A percentile compares a stretch with the other conserved stretches of the same genome.
Evolutionary conservation across 2,329 filamentous ascomycete genomes (phyloP).

Genomic region (Colletotrichum sp.): DNA sequence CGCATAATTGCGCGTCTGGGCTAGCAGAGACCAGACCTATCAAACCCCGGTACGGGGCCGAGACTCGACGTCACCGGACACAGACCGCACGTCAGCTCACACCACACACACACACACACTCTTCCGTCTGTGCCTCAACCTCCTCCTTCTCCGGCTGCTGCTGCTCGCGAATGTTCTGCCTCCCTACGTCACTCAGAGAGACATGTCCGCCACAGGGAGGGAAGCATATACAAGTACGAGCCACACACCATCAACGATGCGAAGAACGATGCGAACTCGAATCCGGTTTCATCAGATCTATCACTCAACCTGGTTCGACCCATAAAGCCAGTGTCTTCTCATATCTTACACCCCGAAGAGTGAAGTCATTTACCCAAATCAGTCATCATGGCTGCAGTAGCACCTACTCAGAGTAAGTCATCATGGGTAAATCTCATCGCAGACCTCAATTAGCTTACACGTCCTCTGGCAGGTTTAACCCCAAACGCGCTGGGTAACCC

Average conservation of each 20-base stretch:
- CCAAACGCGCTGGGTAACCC: not conserved
- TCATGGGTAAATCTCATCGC: not conserved
- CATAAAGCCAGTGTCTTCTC: not conserved
- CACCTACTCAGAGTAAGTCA: not conserved
- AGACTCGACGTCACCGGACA: constrained; percentile 17
- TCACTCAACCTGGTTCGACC: not conserved
- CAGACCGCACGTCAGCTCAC: constrained; percentile 12
- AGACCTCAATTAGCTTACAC: not conserved
- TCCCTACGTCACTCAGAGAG: not conserved
- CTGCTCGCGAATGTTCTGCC: not conserved
- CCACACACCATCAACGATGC: not conserved
- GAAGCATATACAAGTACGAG: not conserved
- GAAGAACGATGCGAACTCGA: not conserved
- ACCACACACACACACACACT: not conserved
- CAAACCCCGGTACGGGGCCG: constrained; percentile 3
- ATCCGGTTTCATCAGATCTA: not conserved
- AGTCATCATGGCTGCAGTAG: constrained; percentile 4
- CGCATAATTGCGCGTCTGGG: not conserved
- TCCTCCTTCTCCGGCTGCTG: not conserved
- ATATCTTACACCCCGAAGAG: not conserved
- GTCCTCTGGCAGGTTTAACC: not conserved
- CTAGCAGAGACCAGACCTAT: constrained; percentile 3
- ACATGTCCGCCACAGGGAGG: not conserved
- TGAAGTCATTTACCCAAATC: no score
- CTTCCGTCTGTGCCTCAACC: not conserved